Percentiles rank a stretch among this genome's conserved stretches.
These are phyloP conservation scores for Diplogelasinospora grovesii DNA, from an alignment of 495 filamentous ascomycete species.

Conservation along the genomic window DNA sequence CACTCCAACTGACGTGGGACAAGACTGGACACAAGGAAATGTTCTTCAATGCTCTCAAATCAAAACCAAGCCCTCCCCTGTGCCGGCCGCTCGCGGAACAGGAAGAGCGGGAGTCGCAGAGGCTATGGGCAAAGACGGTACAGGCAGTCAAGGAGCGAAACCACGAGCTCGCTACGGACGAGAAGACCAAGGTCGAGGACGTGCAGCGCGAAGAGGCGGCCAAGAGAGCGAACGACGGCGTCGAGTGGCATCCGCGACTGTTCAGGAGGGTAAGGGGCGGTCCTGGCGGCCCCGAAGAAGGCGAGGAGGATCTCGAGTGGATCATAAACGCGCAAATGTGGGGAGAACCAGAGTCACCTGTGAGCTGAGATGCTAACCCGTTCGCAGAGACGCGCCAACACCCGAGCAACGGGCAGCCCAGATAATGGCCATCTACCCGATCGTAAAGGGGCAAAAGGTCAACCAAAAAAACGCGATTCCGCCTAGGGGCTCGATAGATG, in stretches of 20 bases:
- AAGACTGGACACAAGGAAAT: constrained; percentile 83
- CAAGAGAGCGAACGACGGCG: constrained; percentile 66
- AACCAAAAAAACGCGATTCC: constrained; percentile 35
- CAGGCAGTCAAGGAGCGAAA: constrained; percentile 74
- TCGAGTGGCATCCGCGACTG: constrained; percentile 83
- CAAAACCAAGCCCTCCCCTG: constrained; percentile 67
- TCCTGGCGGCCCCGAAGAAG: constrained; percentile 67
- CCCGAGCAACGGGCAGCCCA: constrained; percentile 73
- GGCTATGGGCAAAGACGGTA: constrained; percentile 74
- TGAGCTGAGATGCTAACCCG: constrained; percentile 22
- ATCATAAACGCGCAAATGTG: constrained; percentile 87
- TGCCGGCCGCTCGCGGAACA: constrained; percentile 79
- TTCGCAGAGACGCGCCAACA: constrained; percentile 51
- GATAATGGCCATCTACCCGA: constrained; percentile 79
- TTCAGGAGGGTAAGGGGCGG: constrained; percentile 73
- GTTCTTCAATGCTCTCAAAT: constrained; percentile 77
- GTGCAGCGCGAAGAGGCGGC: constrained; percentile 84
- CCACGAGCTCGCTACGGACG: constrained; percentile 85
- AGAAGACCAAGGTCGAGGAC: constrained; percentile 93
- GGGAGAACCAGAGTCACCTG: too few species aligned
- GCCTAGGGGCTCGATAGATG: constrained; percentile 17
- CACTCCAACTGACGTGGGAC: constrained; percentile 2
- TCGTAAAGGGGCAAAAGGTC: constrained; percentile 64
- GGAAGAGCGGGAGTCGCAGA: constrained; percentile 83
- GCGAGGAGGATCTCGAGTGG: constrained; percentile 86